These are phyloP conservation scores for Diaporthe sp. DNA, from an alignment of 2,329 filamentous ascomycete species.

Conservation along the genomic window DNA sequence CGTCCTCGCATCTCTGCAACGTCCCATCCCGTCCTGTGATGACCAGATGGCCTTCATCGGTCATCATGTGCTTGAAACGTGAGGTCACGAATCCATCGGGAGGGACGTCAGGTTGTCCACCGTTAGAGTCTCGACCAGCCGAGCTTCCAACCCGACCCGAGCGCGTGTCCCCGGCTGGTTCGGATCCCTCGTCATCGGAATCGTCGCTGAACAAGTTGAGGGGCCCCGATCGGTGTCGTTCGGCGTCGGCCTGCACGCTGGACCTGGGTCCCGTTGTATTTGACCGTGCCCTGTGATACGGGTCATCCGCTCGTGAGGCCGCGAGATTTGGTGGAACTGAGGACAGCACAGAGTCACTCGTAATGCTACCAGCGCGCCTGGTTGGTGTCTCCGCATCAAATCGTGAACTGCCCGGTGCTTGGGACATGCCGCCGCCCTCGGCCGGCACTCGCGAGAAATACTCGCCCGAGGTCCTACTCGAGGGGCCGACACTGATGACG, in stretches of 20 bases:
- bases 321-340: conserved; percentile 17
- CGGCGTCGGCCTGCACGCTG: conserved; percentile 57
- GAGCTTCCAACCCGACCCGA: conserved; percentile 19
- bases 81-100: conserved; percentile 66
- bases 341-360: conserved; percentile 31
- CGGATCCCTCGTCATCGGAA: conserved; percentile 45
- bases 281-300: conserved; percentile 46
- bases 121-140: not conserved
- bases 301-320: conserved; percentile 34
- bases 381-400: conserved; percentile 41
- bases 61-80: conserved; percentile 82
- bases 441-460: conserved; percentile 48
- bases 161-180: conserved; percentile 25
- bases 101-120: not conserved
- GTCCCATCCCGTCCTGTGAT: conserved; percentile 82
- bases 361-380: conserved; percentile 37
- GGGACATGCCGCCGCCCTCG: conserved; percentile 13
- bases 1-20: conserved; percentile 87
- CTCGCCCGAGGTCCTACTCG: conserved; percentile 51
- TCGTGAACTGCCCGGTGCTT: conserved; percentile 42
- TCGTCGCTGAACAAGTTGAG: conserved; percentile 42
- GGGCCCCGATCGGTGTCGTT: conserved; percentile 49
- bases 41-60: conserved; percentile 82
- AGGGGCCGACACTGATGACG: conserved; percentile 77
- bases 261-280: conserved; percentile 52